Conservation (phyloP, 2,329 filamentous ascomycete genomes). For the Calonectria fujianensis region DNA sequence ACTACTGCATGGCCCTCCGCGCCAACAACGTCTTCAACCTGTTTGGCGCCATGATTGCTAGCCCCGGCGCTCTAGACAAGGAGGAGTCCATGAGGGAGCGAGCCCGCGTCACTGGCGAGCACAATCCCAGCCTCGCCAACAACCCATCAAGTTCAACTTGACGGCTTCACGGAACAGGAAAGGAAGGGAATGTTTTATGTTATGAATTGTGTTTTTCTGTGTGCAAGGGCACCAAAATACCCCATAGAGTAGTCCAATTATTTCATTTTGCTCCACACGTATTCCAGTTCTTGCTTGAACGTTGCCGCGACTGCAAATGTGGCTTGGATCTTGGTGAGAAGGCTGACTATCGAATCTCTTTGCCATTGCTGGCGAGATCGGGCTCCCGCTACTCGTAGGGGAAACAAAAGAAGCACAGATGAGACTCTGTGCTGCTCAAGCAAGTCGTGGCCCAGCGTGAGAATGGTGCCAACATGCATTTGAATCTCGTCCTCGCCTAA, state of each 20-base stretch:
- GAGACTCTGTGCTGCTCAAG: constrained; percentile 54
- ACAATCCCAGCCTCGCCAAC: not conserved
- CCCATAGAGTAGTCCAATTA: constrained; percentile 14
- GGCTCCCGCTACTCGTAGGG: constrained; percentile 59
- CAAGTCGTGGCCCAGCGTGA: constrained; percentile 42
- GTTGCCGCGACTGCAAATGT: constrained; percentile 55
- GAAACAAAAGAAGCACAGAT: constrained; percentile 59
- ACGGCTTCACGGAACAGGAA: not conserved
- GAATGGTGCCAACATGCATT: constrained; percentile 52
- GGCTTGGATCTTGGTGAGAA: constrained; percentile 47
- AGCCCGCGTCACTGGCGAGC: constrained; percentile 3
- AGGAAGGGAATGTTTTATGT: not conserved
- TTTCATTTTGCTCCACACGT: constrained; percentile 46
- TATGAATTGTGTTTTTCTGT: not conserved
- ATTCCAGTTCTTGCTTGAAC: constrained; percentile 49
- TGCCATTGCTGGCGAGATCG: constrained; percentile 53
- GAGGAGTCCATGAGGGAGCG: constrained; percentile 26
- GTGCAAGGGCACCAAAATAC: not conserved
- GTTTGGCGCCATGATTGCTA: constrained; percentile 45
- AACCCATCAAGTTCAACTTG: not conserved
- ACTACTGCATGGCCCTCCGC: constrained; percentile 48
- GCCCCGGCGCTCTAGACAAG: constrained; percentile 44
- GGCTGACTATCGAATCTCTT: constrained; percentile 44
- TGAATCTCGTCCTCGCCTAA: constrained; percentile 49
- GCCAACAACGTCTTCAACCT: constrained; percentile 39